Evolutionary conservation across 2,329 filamentous ascomycete genomes (phyloP).

Genomic region (Stachybotrys chartarum): DNA sequence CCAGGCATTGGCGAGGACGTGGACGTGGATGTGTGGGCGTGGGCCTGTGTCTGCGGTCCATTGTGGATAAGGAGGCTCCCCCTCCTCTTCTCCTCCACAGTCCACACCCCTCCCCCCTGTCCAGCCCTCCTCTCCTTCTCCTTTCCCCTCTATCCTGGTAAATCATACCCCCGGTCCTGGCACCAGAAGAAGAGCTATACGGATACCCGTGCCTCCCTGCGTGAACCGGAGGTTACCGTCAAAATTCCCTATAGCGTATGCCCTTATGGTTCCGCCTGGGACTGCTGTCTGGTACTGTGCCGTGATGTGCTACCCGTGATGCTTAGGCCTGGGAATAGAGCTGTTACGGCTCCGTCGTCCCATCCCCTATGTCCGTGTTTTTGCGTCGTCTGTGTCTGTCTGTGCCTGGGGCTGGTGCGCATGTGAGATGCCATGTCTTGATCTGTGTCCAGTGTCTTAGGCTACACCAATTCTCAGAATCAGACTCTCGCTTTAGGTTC

Average conservation of each 20-base stretch:
- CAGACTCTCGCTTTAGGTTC: background rate
- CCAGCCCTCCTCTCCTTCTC: too few species aligned
- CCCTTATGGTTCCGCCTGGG: too few species aligned
- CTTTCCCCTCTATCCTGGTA: too few species aligned
- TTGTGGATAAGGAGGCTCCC: background rate
- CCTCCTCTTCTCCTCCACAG: background rate
- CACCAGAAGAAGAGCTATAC: too few species aligned
- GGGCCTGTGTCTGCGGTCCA: background rate
- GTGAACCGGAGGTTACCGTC: too few species aligned
- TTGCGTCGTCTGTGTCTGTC: background rate
- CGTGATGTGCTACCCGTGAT: too few species aligned
- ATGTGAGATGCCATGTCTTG: background rate
- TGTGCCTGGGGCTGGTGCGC: background rate
- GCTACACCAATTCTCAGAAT: background rate
- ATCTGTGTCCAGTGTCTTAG: background rate
- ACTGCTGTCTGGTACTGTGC: too few species aligned
- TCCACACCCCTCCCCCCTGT: background rate
- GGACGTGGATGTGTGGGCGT: background rate
- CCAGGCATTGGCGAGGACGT: background rate
- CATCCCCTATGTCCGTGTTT: background rate
- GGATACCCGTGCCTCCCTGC: too few species aligned
- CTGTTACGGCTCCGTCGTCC: too few species aligned
- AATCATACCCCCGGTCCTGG: too few species aligned
- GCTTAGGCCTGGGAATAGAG: too few species aligned
- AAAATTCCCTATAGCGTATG: too few species aligned